phyloP scores from a whole-genome alignment of 2,329 filamentous ascomycete species.

The Septoria linicola region DNA sequence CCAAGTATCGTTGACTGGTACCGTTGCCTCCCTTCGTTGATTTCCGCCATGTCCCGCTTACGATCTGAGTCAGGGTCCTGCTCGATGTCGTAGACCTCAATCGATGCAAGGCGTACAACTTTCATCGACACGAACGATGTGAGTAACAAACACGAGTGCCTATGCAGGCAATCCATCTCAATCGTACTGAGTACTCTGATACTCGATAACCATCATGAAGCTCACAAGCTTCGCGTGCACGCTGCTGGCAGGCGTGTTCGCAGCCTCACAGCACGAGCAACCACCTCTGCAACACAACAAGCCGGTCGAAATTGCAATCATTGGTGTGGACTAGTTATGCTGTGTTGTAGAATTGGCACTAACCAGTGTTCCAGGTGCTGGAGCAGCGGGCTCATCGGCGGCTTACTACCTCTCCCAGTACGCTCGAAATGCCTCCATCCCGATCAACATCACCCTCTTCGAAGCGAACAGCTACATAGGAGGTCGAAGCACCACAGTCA shows the following conservation, averaged over 20 bases:
- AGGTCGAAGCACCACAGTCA: conserved; percentile 81
- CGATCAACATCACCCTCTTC: conserved; percentile 80
- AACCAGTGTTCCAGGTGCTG: conserved; percentile 64
- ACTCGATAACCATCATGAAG: conserved; percentile 3
- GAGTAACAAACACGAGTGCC: too few relatives aligned
- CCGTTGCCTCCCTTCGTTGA: too few relatives aligned
- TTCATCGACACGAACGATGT: too few relatives aligned
- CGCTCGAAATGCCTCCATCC: conserved; percentile 59
- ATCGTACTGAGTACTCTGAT: too few relatives aligned
- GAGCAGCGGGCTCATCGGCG: conserved; percentile 80
- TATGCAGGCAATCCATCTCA: background rate
- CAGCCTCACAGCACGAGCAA: conserved; percentile 14
- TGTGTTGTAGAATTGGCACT: background rate
- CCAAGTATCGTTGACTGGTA: too few relatives aligned
- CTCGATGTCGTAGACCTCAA: too few relatives aligned
- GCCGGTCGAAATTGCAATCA: conserved; percentile 26
- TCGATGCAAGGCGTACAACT: too few relatives aligned
- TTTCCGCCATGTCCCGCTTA: too few relatives aligned
- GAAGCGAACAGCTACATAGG: conserved; percentile 77
- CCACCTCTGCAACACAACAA: conserved; percentile 15
- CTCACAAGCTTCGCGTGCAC: background rate
- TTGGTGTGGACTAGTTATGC: too few relatives aligned
- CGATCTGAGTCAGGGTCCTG: too few relatives aligned
- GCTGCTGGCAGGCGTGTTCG: conserved; percentile 5
- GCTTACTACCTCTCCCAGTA: conserved; percentile 79